phyloP scores from a whole-genome alignment of 208 protist genomes.

The Trypanosomatidae sp. region DNA sequence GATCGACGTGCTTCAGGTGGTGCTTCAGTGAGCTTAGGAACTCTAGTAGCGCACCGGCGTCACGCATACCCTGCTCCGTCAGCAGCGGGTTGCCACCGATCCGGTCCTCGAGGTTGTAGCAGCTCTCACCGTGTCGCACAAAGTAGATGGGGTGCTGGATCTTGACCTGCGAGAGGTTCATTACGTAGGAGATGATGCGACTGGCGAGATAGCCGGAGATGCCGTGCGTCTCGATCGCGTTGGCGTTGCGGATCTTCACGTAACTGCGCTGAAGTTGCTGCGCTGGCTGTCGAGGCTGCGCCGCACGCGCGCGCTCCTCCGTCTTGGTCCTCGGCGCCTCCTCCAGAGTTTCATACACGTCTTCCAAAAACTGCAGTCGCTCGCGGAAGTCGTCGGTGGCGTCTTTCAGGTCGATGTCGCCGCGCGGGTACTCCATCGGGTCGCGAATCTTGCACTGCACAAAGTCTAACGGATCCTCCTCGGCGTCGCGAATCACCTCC shows the following conservation, averaged over 20 bases:
- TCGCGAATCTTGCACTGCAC: conserved; percentile 71
- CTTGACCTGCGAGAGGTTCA: conserved; percentile 85
- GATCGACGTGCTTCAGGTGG: conserved; percentile 32
- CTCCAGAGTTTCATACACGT: conserved; percentile 57
- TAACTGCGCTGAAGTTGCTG: conserved; percentile 31
- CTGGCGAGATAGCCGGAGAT: conserved; percentile 72
- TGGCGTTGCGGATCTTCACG: conserved; percentile 56
- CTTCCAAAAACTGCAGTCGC: conserved; percentile 49
- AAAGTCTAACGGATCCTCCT: conserved; percentile 45
- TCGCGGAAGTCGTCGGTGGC: conserved; percentile 61
- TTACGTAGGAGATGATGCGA: conserved; percentile 82
- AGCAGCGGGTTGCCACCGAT: conserved; percentile 85
- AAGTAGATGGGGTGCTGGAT: conserved; percentile 92
- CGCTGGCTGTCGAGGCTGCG: background rate
- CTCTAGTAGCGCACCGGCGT: conserved; percentile 61
- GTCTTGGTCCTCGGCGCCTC: conserved; percentile 13
- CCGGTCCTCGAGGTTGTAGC: conserved; percentile 85
- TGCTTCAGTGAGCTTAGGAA: conserved; percentile 78
- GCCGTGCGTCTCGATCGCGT: conserved; percentile 66
- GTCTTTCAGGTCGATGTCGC: conserved; percentile 26
- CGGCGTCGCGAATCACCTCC: conserved; percentile 68
- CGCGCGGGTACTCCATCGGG: conserved; percentile 59
- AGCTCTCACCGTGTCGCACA: conserved; percentile 83
- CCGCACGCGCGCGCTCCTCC: background rate
- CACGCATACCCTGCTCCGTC: conserved; percentile 72